Evolutionary conservation across 2,329 filamentous ascomycete species (phyloP).

Genomic region (Lomentospora prolificans): DNA sequence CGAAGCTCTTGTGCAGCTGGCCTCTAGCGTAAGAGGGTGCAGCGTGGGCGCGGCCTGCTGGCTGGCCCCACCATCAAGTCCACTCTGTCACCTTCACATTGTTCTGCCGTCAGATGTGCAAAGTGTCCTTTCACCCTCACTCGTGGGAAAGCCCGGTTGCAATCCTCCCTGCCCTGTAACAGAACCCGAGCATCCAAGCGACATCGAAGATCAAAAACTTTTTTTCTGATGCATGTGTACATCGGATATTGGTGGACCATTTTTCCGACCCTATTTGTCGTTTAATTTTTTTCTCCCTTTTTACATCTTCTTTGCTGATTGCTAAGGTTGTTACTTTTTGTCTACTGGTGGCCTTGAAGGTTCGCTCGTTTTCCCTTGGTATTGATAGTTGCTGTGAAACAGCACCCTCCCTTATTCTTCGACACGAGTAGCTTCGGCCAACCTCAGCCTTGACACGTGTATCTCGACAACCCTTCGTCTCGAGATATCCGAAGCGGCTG

Average conservation of each 20-base stretch:
- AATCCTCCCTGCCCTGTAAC: background rate
- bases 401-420: background rate
- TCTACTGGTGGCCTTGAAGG: background rate
- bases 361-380: background rate
- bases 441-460: background rate
- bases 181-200: background rate
- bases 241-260: background rate
- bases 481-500: background rate
- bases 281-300: background rate
- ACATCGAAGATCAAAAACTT: background rate
- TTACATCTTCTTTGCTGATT: background rate
- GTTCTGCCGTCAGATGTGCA: background rate
- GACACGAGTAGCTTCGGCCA: background rate
- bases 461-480: no score
- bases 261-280: background rate
- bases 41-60: no score
- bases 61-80: background rate
- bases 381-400: background rate
- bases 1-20: background rate
- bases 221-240: background rate
- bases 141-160: background rate
- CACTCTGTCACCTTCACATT: background rate
- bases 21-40: no score
- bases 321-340: background rate
- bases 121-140: slow-evolving; percentile 7